phyloP scores from a whole-genome alignment of 2,329 filamentous ascomycete species.

The Chrysosphaeria jannelii region DNA sequence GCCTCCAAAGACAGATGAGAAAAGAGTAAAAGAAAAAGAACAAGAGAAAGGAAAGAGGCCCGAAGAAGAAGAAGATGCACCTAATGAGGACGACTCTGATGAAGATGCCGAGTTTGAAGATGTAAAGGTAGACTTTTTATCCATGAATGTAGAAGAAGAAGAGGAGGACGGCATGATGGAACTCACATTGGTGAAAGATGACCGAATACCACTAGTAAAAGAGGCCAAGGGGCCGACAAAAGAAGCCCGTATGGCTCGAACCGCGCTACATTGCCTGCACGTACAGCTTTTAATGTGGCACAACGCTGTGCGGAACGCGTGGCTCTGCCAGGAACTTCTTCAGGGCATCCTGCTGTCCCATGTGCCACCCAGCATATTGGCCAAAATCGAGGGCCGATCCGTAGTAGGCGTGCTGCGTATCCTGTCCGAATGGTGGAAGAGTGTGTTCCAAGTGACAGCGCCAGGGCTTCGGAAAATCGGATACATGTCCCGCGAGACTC shows the following conservation, averaged over 20 bases:
- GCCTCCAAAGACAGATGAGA: too few species aligned
- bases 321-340: slow-evolving; percentile 48
- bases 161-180: slow-evolving; percentile 16
- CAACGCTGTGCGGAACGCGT: slow-evolving; percentile 60
- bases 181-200: slow-evolving; percentile 32
- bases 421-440: slow-evolving; percentile 67
- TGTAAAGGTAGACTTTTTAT: slow-evolving; percentile 12
- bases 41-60: too few species aligned
- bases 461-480: slow-evolving; percentile 71
- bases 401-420: slow-evolving; percentile 45
- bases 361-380: slow-evolving; percentile 33
- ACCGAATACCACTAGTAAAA: slow-evolving; percentile 25
- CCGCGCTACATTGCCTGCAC: slow-evolving; percentile 62
- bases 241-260: slow-evolving; percentile 48
- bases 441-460: slow-evolving; percentile 44
- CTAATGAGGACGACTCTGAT: slow-evolving; percentile 10
- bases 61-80: slow-evolving; percentile 10
- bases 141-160: slow-evolving; percentile 6
- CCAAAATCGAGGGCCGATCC: slow-evolving; percentile 54
- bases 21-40: too few species aligned
- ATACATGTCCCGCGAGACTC: slow-evolving; percentile 47
- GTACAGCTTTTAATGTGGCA: slow-evolving; percentile 73
- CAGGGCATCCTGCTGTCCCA: slow-evolving; percentile 51
- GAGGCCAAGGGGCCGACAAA: slow-evolving; percentile 66
- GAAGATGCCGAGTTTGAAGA: slow-evolving; percentile 34